Base-by-base conservation (phyloP, 352 stramenopile species). In the Phytophthora cactorum region DNA sequence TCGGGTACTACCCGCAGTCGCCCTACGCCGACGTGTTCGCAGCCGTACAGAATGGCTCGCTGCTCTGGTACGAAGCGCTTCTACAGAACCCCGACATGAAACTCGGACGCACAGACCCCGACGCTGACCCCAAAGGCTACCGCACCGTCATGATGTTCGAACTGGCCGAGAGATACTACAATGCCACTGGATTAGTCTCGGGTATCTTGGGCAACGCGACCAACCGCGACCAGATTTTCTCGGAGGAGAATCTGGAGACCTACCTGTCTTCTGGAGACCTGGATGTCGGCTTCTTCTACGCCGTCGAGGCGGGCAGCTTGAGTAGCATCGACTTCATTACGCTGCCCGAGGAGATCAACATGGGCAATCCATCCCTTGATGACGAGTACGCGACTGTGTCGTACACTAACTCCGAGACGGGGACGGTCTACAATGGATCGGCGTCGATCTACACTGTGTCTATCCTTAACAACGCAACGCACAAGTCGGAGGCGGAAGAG, bases 141-240 rank as follows among this genome's bases (percentile, higher is more conserved):
- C 69, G 69, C 28, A 74, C 65, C 38, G 59, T 77, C 65, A 77
- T 77, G 63, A 77, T 77, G 69, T 70, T 77, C 39, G 59, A 77
- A 46, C 34, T 77, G 69, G 69, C 69, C 11, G 69, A 77, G 54
- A 14, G 64, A 39, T 74, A 71, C 65, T 77, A 77, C 65, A 77
- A 74, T 46, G 50, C 47, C 9, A 68, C 41, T 9, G 69, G 50
- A 14, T 25, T 77, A 11, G 17, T 67, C 1, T 62, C 54, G 25
- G 39, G 52, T 9, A 77, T 77, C 50, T 58, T 77, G 45, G 65
- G 59, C 49, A 74, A 67, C n/a, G 64, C 69, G 12, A 77, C 69
- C 15, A 77, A 77, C 60, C 61, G 69, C 2, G 54, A 71, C 38
- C 69, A 77, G 52, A 77, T 77, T 51, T 77, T 66, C 59, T 74